Evolutionary conservation across 2,329 filamentous ascomycete species (phyloP), one percentile per base, ranked within the genome.

Genomic region (Arthroderma sp.): DNA sequence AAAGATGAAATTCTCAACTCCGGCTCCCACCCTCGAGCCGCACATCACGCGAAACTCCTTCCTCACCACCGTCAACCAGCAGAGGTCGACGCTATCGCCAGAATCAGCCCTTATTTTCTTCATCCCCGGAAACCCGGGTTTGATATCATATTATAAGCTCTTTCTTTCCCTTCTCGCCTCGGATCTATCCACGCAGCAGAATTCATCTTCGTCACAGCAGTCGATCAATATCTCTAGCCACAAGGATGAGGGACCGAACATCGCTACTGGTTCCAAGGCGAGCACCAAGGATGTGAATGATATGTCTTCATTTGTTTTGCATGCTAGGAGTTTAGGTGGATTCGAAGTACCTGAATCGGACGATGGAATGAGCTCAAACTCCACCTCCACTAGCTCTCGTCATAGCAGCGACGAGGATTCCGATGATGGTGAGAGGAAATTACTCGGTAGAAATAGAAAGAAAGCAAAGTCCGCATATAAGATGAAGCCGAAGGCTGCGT

Each of bases 71-170:
- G 7, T 33, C 29, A 49, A 50, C 30, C 28, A 11, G 0, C 49
- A 51, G 2, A 46, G 51, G 30, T 28, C 4, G 28, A 30, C 5
- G 4, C 41, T 42, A 5, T 42, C 33, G 30, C 4, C 5, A 56
- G 59, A 55, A 58, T 57, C 50, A 52, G 54, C 54, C 3, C 56
- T 60, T 29, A 58, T 68, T 8, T 70, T 64, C 52, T 68, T 73
- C 45, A 64, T 74, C 30, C 65, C 70, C 22, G 70, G 71, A 28
- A 74, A 73, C 49, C 68, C 71, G 1, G 66, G 69, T 2, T 55
- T 74, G 32, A 68, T 72, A 44, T 59, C 61, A 5, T 75, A 73
- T 58, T 72, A 70, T 51, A 58, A 66, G 45, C 55, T 58, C 1
- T 70, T 69, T 48, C 54, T 70, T 31, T 63, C 64, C 5, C 50